Base-by-base conservation (phyloP, 192 early-diverging fungal genomes). In the Podila verticillata region DNA sequence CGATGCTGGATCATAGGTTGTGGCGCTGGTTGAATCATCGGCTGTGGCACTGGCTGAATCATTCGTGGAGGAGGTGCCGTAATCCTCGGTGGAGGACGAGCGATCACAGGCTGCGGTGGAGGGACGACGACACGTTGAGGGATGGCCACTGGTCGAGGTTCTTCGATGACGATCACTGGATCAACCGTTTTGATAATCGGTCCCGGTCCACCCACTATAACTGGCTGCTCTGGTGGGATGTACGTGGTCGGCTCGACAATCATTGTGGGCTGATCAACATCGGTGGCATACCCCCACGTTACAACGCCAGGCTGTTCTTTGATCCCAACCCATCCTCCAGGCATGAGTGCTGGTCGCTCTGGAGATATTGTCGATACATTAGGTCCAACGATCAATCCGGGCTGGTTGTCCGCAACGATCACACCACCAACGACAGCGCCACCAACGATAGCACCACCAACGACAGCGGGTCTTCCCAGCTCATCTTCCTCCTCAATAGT, bases 251-350 rank as follows among this genome's bases (percentile, higher is more conserved):
- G 77, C 15, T 66, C 70, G 9, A 70, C 48, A n/a, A 20, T 54
- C 5, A 48, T 65, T 48, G 62, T 35, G 7, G 57, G 63, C 48
- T 59, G 68, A 13, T 58, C 48, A 28, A 80, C 72, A n/a, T 72
- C 77, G 17, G 67, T 70, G 17, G 48, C 66, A 48, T 62, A 34
- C 0, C 75, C 75, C 75, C 75, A 79, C 4, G 75, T 72, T 9
- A 79, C 66, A 9, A 71, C 65, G 6, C 75, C 69, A 10, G 63
- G 47, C 7, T 57, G 61, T 4, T 66, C 75, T 9, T 66, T 35
- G 3, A 54, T 54, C 2, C 65, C 32, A 3, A 65, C 17, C 66
- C 67, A 70, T 22, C 68, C 66, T 26, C 57, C 74, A 48, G 66
- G 57, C 17, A 66, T 29, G n/a, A n/a, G n/a, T n/a, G n/a, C n/a